A percentile compares a stretch with the other conserved stretches of the same genome.
Conservation (phyloP, 2,329 filamentous ascomycete genomes). For the Alternaria sp. region DNA sequence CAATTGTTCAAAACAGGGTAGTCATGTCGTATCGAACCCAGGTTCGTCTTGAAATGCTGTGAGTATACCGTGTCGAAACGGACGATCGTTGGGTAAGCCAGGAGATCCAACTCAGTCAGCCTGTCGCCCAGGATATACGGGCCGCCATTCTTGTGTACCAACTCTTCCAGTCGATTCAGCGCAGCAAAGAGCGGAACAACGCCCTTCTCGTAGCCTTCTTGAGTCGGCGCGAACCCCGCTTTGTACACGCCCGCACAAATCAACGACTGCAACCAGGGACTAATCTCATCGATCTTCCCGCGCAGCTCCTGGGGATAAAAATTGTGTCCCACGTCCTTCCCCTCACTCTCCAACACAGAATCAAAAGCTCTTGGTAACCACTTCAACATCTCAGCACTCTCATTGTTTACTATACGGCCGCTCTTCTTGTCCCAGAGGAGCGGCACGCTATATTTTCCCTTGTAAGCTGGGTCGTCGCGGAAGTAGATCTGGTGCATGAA, state of each 20-base stretch:
- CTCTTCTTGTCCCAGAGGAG: constrained; percentile 67
- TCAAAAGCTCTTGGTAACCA: constrained; percentile 66
- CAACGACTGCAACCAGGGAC: constrained; percentile 62
- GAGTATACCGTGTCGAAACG: constrained; percentile 68
- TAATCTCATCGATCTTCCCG: constrained; percentile 59
- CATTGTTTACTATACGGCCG: constrained; percentile 65
- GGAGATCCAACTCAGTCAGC: constrained; percentile 66
- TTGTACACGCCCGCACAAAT: constrained; percentile 68
- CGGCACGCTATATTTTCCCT: constrained; percentile 67
- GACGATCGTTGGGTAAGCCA: constrained; percentile 64
- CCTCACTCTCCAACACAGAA: constrained; percentile 49
- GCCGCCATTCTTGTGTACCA: constrained; percentile 55
- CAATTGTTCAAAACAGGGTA: constrained; percentile 68
- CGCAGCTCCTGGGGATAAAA: constrained; percentile 61
- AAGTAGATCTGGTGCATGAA: constrained; percentile 70
- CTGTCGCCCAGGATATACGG: constrained; percentile 63
- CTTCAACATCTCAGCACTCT: constrained; percentile 64
- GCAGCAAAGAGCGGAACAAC: constrained; percentile 64
- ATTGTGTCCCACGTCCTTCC: too few species aligned
- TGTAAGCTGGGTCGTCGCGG: constrained; percentile 65
- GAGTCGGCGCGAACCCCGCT: constrained; percentile 64
- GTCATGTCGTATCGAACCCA: constrained; percentile 65
- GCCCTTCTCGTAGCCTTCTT: constrained; percentile 63
- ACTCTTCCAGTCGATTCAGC: constrained; percentile 64
- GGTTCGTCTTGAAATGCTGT: constrained; percentile 71